A percentile compares a stretch with the other conserved stretches of the same genome.
Evolutionary conservation across 2,329 filamentous ascomycete genomes (phyloP).

Genomic region (Camillea tinctor): DNA sequence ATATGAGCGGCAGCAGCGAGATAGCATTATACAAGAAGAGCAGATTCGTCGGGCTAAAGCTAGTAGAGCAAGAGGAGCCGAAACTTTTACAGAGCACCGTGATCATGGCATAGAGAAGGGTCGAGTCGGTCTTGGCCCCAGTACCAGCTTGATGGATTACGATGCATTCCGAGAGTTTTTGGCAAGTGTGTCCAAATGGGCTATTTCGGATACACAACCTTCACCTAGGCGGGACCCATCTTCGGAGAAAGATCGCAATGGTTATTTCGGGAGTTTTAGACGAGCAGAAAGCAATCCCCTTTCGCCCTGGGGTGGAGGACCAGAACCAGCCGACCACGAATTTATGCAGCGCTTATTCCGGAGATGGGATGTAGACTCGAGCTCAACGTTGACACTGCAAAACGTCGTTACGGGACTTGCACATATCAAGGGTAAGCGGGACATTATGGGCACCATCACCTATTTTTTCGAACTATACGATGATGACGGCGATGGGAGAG

Average conservation of each 20-base stretch:
- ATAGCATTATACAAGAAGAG: conserved; percentile 74
- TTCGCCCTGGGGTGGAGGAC: conserved; percentile 56
- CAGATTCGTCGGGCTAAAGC: conserved; percentile 64
- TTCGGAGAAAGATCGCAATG: conserved; percentile 53
- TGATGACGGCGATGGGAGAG: conserved; percentile 84
- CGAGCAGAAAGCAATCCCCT: conserved; percentile 40
- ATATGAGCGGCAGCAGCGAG: conserved; percentile 86
- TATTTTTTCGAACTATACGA: conserved; percentile 99
- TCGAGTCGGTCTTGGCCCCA: conserved; percentile 82
- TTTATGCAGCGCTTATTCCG: conserved; percentile 86
- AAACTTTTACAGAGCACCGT: conserved; percentile 36
- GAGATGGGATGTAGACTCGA: conserved; percentile 81
- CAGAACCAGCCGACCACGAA: conserved; percentile 84
- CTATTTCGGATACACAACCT: conserved; percentile 79
- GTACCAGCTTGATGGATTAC: conserved; percentile 94
- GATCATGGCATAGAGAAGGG: conserved; percentile 71
- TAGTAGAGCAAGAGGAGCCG: conserved; percentile 51
- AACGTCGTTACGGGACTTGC: conserved; percentile 91
- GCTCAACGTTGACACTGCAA: conserved; percentile 77
- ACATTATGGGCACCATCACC: conserved; percentile 96
- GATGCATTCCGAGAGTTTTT: conserved; percentile 94
- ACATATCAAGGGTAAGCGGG: conserved; percentile 85
- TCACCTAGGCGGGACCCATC: conserved; percentile 49
- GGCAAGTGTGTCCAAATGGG: conserved; percentile 87
- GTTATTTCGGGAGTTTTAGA: conserved; percentile 60